These are phyloP conservation scores for Phylloporus sp. DNA, from an alignment of 768 basidiomycete species.

Conservation along the genomic window DNA sequence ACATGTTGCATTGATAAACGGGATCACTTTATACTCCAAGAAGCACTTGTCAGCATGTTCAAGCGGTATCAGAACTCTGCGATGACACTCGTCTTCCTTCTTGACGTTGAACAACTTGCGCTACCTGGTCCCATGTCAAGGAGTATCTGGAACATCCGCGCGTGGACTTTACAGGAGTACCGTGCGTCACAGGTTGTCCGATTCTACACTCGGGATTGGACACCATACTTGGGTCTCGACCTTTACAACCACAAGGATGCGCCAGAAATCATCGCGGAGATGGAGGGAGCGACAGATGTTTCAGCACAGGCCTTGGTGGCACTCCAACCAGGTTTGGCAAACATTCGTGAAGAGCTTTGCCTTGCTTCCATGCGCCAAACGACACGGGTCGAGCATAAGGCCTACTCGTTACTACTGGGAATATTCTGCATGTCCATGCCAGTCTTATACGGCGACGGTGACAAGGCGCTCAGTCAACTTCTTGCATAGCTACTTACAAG, in stretches of 20 bases:
- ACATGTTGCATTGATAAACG: not conserved
- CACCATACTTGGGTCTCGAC: not conserved
- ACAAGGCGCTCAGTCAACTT: not conserved
- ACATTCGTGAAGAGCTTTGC: not conserved
- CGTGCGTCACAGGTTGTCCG: too few species aligned
- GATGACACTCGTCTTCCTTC: not conserved
- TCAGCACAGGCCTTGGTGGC: not conserved
- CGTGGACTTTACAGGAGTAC: too few species aligned
- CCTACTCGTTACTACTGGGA: conserved; percentile 1
- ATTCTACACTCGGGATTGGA: not conserved
- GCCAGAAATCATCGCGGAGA: not conserved
- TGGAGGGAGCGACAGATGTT: not conserved
- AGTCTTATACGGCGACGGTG: conserved; percentile 1
- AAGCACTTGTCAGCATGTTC: not conserved
- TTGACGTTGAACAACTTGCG: not conserved
- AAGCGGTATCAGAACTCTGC: not conserved
- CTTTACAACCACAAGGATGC: not conserved
- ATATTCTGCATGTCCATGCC: not conserved
- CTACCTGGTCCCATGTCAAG: not conserved
- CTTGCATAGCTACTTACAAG: not conserved
- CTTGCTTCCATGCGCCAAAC: not conserved
- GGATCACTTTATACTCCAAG: not conserved
- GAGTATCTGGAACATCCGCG: not conserved
- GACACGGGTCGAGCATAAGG: not conserved
- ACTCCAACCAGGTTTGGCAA: not conserved